Evolutionary conservation across 108 stramenopile species (phyloP), one percentile per base, ranked within the genome.

Genomic region (Poteriospumella lacustris): DNA sequence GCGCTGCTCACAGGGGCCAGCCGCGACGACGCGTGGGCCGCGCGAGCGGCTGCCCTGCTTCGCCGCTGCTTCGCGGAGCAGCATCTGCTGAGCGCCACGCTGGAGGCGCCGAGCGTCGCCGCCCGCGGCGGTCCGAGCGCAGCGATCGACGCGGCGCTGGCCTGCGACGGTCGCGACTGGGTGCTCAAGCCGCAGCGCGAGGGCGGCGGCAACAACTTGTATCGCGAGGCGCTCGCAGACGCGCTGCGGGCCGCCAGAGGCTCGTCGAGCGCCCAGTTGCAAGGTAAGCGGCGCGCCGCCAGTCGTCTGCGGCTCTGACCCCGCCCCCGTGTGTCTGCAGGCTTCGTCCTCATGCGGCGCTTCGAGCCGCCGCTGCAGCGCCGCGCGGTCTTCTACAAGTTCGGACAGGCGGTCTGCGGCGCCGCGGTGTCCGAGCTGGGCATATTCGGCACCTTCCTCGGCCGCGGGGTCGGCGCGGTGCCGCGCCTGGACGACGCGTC

Each of bases 151-250:
- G n/a, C n/a, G n/a, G n/a, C n/a, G n/a, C n/a, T n/a, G n/a, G n/a
- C n/a, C n/a, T n/a, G n/a, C 81, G 43, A 91, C 89, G 3, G 78
- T 75, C n/a, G 3, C 5, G 84, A 91, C 56, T 99, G 90, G 82
- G 97, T 99, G 0, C 70, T 97, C 44, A 99, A 99, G 86, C 97
- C 97, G 34, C 97, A 99, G 84, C 91, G 97, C 26, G 97, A 97
- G 88, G 97, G 97, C 3, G 97, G 97, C 40, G 97, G 97, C 28
- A 95, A 99, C 85, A 99, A 99, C 80, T 89, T 91, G 59, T 98
- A 96, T 68, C 94, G 93, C 19, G 85, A 91, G 33, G 83, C 89
- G 26, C 52, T 98, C 70, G 5, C n/a, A 33, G 36, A 44, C 9
- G 28, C 36, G 9, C 36, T 64, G 36, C 29, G 15, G 9, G n/a